Percentiles rank a stretch among this genome's conserved stretches.
Conservation (phyloP, 129 eudicot species). For the Sambucus nigra region DNA sequence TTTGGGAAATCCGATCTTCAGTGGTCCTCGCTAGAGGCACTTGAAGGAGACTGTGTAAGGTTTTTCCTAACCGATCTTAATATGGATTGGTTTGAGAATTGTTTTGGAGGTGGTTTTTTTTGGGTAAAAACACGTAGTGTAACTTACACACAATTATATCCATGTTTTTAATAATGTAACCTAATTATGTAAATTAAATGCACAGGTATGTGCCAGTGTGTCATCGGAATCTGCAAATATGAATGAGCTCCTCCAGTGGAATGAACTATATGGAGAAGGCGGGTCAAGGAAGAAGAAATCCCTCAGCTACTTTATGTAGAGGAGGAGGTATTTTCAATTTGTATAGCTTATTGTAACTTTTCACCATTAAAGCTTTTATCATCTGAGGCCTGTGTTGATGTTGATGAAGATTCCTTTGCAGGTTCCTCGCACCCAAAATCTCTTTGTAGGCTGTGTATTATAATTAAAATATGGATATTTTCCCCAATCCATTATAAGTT, state of each 20-base stretch:
- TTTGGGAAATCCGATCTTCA: too few species aligned
- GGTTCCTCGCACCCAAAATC: constrained; percentile 10
- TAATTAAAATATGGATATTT: constrained; percentile 25
- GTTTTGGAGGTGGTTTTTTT: too few species aligned
- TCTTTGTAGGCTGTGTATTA: constrained; percentile 21
- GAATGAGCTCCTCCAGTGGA: constrained; percentile 88
- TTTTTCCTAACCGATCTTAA: too few species aligned
- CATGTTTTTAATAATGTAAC: too few species aligned
- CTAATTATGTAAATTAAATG: too few species aligned
- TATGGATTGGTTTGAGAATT: too few species aligned
- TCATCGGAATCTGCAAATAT: constrained; percentile 85
- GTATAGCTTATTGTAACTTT: constrained; percentile 30
- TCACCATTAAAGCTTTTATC: constrained; percentile 14
- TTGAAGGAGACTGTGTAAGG: too few species aligned
- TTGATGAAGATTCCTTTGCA: constrained; percentile 31
- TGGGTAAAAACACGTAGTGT: too few species aligned
- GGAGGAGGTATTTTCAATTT: constrained; percentile 17
- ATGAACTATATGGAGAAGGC: constrained; percentile 91
- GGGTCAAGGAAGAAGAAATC: constrained; percentile 83
- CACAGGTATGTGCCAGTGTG: constrained; percentile 90
- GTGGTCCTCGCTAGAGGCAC: too few species aligned
- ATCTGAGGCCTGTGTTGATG: constrained; percentile 28
- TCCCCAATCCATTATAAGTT: constrained; percentile 10
- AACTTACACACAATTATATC: too few species aligned
- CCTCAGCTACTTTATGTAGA: constrained; percentile 91